These are phyloP conservation scores for Aspergillus avenaceus DNA, from an alignment of 495 filamentous ascomycete species.

Conservation along the genomic window DNA sequence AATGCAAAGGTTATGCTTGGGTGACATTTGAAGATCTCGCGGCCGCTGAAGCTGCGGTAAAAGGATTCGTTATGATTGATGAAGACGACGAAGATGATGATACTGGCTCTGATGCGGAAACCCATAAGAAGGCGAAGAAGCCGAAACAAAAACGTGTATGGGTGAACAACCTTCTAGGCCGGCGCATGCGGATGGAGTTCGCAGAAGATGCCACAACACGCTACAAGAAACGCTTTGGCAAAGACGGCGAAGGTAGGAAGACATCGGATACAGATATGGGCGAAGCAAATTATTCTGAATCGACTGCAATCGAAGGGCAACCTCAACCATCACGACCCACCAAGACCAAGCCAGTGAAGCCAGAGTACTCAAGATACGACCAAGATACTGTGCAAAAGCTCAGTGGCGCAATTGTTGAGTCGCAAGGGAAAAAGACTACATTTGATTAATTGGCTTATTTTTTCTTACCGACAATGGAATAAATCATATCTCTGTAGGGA, in stretches of 20 bases:
- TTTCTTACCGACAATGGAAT: not conserved
- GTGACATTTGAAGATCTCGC: slow-evolving; percentile 79
- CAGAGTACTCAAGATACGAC: slow-evolving; percentile 37
- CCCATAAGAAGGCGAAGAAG: slow-evolving; percentile 47
- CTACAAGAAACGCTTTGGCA: slow-evolving; percentile 91
- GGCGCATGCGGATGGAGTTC: slow-evolving; percentile 81
- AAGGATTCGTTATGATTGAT: slow-evolving; percentile 66
- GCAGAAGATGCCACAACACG: slow-evolving; percentile 82
- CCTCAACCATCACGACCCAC: slow-evolving; percentile 14
- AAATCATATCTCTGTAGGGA: not conserved
- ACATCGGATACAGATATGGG: slow-evolving; percentile 22
- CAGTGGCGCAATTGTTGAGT: slow-evolving; percentile 74
- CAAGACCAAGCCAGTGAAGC: slow-evolving; percentile 22
- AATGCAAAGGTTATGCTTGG: slow-evolving; percentile 98
- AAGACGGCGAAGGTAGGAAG: slow-evolving; percentile 48
- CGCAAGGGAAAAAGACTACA: slow-evolving; percentile 76
- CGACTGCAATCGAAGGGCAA: slow-evolving; percentile 18
- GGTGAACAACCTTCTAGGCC: slow-evolving; percentile 74
- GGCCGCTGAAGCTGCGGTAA: slow-evolving; percentile 72
- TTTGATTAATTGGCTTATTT: slow-evolving; percentile 56
- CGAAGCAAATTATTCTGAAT: slow-evolving; percentile 17
- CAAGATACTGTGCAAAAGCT: slow-evolving; percentile 49
- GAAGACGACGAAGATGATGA: slow-evolving; percentile 60
- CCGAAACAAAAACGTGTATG: slow-evolving; percentile 67
- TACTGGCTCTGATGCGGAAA: slow-evolving; percentile 28